Evolutionary conservation across 2,329 filamentous ascomycete species (phyloP).

Genomic region (Colletotrichum sp.): DNA sequence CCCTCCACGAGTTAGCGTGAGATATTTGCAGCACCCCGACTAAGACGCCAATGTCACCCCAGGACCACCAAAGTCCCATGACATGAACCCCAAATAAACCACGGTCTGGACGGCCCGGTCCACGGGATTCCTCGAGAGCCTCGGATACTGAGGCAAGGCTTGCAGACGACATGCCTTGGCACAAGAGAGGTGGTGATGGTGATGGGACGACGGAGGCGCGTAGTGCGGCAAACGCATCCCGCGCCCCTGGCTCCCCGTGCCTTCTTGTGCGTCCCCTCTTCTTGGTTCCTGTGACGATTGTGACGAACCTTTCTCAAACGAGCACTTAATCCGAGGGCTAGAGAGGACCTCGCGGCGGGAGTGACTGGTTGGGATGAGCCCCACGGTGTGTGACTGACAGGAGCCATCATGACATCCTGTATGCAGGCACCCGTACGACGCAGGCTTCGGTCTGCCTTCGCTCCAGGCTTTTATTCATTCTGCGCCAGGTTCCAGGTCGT

Average conservation of each 20-base stretch:
- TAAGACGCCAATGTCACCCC: not conserved
- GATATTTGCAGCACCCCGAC: not conserved
- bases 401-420: not conserved
- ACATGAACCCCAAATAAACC: not conserved
- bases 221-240: not conserved
- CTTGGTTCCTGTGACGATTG: not conserved
- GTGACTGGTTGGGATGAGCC: not conserved
- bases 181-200: not conserved
- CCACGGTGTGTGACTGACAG: slow-evolving; percentile 10
- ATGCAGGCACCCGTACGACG: slow-evolving; percentile 11
- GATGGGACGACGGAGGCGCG: not conserved
- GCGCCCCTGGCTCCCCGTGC: not conserved
- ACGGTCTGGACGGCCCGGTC: not conserved
- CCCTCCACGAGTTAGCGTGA: not conserved
- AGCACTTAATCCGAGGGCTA: not conserved
- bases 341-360: not conserved
- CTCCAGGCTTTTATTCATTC: not conserved
- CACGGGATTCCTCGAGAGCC: not conserved
- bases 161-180: not conserved
- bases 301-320: not conserved
- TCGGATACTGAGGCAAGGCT: not conserved
- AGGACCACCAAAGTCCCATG: not conserved
- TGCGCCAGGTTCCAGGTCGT: not conserved
- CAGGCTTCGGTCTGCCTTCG: not conserved
- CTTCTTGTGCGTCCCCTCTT: not conserved